Evolutionary conservation across 2,329 filamentous ascomycete species (phyloP).

Genomic region (Aspergillus transmontanensis): DNA sequence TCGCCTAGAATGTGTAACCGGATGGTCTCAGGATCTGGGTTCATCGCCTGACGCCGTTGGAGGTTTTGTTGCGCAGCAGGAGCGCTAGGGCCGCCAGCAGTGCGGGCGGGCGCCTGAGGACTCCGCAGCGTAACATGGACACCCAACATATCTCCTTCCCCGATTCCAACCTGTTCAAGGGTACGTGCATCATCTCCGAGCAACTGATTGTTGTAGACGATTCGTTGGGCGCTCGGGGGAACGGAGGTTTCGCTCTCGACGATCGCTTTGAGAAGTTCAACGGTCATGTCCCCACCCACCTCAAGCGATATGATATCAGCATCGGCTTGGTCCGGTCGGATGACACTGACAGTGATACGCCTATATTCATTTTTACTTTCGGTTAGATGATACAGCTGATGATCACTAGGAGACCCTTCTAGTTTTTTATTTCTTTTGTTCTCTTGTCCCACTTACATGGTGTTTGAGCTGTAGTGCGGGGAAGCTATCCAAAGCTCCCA

Average conservation of each 20-base stretch:
- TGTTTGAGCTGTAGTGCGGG: constrained; percentile 21
- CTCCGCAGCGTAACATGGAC: constrained; percentile 65
- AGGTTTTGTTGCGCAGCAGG: constrained; percentile 32
- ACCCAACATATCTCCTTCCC: constrained; percentile 89
- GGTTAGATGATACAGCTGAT: not conserved
- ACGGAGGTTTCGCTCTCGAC: constrained; percentile 82
- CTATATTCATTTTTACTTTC: constrained; percentile 48
- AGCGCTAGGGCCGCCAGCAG: constrained; percentile 29
- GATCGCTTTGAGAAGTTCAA: constrained; percentile 83
- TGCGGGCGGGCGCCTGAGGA: constrained; percentile 33
- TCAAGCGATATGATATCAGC: constrained; percentile 80
- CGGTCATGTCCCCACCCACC: constrained; percentile 77
- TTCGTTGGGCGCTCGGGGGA: constrained; percentile 71
- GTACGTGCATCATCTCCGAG: constrained; percentile 78
- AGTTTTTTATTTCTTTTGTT: not conserved
- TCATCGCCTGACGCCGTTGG: constrained; percentile 34
- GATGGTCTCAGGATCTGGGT: constrained; percentile 73
- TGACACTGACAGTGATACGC: constrained; percentile 86
- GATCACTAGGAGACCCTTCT: constrained; percentile 1
- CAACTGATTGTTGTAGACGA: constrained; percentile 86
- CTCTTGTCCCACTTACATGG: constrained; percentile 21
- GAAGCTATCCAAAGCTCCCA: constrained; percentile 15
- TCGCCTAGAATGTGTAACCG: constrained; percentile 82
- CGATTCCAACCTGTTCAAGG: constrained; percentile 76
- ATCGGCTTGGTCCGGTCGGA: constrained; percentile 70